Percentiles rank a stretch among this genome's conserved stretches.
Evolutionary conservation across 306 rosid genomes (phyloP).

Genomic region (Canavalia gladiata): DNA sequence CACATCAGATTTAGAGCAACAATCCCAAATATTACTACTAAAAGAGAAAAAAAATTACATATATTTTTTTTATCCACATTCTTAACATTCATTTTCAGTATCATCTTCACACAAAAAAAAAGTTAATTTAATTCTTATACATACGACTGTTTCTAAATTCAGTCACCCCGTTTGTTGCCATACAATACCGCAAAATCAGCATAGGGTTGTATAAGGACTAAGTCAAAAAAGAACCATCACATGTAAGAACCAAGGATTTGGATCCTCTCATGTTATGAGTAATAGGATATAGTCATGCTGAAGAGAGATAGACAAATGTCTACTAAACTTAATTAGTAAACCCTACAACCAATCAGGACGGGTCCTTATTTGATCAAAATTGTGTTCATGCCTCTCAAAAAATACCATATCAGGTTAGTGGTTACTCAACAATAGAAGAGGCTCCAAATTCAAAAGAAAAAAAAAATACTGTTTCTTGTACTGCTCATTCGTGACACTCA

Average conservation of each 20-base stretch:
- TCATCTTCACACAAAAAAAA: background rate
- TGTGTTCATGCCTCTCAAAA: too few relatives aligned
- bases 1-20: constrained; percentile 23
- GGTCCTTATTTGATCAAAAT: too few relatives aligned
- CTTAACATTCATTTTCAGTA: constrained; percentile 1
- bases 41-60: background rate
- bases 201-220: background rate
- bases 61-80: background rate
- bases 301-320: too few relatives aligned
- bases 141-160: background rate
- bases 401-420: too few relatives aligned
- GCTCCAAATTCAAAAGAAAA: too few relatives aligned
- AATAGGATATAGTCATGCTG: too few relatives aligned
- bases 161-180: background rate
- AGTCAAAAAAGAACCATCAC: background rate
- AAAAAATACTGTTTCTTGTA: background rate
- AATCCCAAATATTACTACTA: constrained; percentile 32
- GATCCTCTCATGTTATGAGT: too few relatives aligned
- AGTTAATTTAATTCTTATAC: background rate
- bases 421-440: too few relatives aligned
- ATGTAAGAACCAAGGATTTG: background rate
- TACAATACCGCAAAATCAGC: background rate
- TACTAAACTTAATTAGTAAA: too few relatives aligned
- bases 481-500: background rate
- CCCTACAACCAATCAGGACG: too few relatives aligned